A percentile compares a stretch with the other conserved stretches of the same genome.
Conservation (phyloP, 2,329 filamentous ascomycete genomes). For the Esteya vermicola region DNA sequence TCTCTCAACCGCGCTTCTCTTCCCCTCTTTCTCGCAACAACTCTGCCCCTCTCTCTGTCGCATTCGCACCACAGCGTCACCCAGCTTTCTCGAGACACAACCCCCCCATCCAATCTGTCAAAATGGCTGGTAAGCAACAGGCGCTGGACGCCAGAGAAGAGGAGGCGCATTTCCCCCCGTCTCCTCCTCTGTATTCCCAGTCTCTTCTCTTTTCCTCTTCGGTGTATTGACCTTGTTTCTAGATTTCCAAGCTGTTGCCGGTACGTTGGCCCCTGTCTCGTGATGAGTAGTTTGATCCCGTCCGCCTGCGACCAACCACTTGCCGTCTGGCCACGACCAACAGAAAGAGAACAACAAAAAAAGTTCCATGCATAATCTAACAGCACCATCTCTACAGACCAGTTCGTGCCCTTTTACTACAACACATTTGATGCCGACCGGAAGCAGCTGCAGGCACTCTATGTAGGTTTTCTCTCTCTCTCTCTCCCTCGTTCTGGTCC, state of each 20-base stretch:
- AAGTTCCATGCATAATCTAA: too few species aligned
- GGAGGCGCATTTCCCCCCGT: too few species aligned
- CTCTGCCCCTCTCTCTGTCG: too few species aligned
- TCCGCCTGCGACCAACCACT: too few species aligned
- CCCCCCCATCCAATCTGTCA: not conserved
- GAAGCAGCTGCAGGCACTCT: constrained; percentile 51
- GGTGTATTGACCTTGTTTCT: not conserved
- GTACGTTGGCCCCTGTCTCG: too few species aligned
- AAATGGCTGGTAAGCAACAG: not conserved
- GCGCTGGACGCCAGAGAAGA: not conserved
- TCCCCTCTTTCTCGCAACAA: not conserved
- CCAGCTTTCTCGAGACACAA: not conserved
- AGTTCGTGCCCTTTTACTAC: constrained; percentile 90
- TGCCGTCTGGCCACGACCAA: too few species aligned
- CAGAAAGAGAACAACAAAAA: too few species aligned
- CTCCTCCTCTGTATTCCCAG: too few species aligned
- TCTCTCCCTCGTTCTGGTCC: constrained; percentile 1
- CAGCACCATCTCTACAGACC: too few species aligned
- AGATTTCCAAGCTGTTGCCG: constrained; percentile 8
- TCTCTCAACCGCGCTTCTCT: not conserved
- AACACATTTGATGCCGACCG: constrained; percentile 68
- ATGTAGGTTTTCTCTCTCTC: constrained; percentile 43
- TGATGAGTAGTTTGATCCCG: too few species aligned
- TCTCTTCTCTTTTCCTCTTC: not conserved
- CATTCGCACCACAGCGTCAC: too few species aligned